Evolutionary conservation across 2,329 filamentous ascomycete genomes (phyloP).

Genomic region (Sporothrix brunneoviolacea): DNA sequence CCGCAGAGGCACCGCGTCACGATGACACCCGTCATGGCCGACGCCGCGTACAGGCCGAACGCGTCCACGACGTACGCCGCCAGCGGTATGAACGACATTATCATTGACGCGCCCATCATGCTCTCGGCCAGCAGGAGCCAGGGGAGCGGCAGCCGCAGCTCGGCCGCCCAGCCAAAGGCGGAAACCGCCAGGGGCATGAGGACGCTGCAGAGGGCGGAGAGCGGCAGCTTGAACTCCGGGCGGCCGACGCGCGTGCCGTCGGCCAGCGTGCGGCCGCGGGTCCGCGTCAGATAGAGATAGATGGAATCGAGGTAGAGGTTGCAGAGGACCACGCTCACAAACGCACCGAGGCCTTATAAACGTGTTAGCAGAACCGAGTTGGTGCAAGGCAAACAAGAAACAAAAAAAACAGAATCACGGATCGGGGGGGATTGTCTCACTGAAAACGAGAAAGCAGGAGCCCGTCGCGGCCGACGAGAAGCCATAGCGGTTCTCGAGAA

Average conservation of each 20-base stretch:
- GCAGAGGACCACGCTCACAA: slow-evolving; percentile 41
- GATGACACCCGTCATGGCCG: slow-evolving; percentile 50
- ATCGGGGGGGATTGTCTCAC: slow-evolving; percentile 26
- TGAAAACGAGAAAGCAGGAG: slow-evolving; percentile 48
- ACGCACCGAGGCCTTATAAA: slow-evolving; percentile 40
- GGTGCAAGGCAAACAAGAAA: not conserved
- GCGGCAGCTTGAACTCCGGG: slow-evolving; percentile 50
- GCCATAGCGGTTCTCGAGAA: slow-evolving; percentile 41
- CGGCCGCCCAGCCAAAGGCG: slow-evolving; percentile 45
- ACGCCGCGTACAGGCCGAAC: slow-evolving; percentile 48
- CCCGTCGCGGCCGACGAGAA: slow-evolving; percentile 47
- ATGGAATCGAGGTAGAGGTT: slow-evolving; percentile 46
- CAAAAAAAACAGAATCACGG: no score
- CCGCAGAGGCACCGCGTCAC: slow-evolving; percentile 49
- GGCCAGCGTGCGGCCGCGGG: slow-evolving; percentile 5
- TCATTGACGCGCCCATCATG: slow-evolving; percentile 39
- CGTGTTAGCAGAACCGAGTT: not conserved
- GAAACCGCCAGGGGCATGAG: slow-evolving; percentile 38
- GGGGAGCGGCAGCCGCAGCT: slow-evolving; percentile 35
- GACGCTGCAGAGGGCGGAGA: slow-evolving; percentile 41
- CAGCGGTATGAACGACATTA: slow-evolving; percentile 43
- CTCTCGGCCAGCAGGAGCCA: slow-evolving; percentile 37
- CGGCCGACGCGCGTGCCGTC: slow-evolving; percentile 30
- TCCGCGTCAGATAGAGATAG: slow-evolving; percentile 40
- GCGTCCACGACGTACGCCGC: slow-evolving; percentile 52